Evolutionary conservation across 495 filamentous ascomycete species (phyloP).

Genomic region (Elasticomyces elasticus): DNA sequence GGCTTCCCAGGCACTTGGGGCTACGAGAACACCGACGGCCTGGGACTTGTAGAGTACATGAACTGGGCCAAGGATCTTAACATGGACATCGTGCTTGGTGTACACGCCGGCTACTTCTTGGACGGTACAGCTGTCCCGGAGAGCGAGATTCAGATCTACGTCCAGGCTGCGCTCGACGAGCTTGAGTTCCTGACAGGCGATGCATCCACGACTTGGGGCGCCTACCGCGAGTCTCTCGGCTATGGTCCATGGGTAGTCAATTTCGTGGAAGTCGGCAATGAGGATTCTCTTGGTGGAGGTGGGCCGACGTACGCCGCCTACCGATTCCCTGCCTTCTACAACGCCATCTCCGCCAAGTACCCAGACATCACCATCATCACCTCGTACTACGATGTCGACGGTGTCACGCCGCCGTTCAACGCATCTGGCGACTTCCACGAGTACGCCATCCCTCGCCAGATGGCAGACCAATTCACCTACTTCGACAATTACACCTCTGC

Average conservation of each 20-base stretch:
- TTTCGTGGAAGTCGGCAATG: constrained; percentile 40
- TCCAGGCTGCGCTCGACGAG: constrained; percentile 56
- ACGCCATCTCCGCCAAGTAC: constrained; percentile 47
- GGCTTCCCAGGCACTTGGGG: constrained; percentile 30
- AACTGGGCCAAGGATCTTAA: constrained; percentile 29
- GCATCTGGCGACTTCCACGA: constrained; percentile 30
- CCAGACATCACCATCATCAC: constrained; percentile 54
- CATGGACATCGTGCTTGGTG: constrained; percentile 29
- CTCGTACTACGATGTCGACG: constrained; percentile 15
- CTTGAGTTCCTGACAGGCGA: constrained; percentile 56
- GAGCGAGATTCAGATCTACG: constrained; percentile 28
- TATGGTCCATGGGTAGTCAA: constrained; percentile 49
- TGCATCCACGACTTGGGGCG: constrained; percentile 45
- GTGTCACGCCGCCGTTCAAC: constrained; percentile 14
- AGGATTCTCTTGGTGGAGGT: constrained; percentile 47
- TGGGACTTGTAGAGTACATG: constrained; percentile 31
- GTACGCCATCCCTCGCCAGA: constrained; percentile 42
- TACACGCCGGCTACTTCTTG: constrained; percentile 29
- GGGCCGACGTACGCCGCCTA: constrained; percentile 44
- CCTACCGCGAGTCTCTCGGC: constrained; percentile 46
- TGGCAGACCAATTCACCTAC: constrained; percentile 45
- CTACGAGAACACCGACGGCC: constrained; percentile 32
- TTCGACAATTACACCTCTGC: constrained; percentile 39
- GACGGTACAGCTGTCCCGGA: constrained; percentile 30
- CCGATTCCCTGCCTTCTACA: constrained; percentile 46